phyloP scores from a whole-genome alignment of 768 basidiomycete species.

The Tulasnella sp. region DNA sequence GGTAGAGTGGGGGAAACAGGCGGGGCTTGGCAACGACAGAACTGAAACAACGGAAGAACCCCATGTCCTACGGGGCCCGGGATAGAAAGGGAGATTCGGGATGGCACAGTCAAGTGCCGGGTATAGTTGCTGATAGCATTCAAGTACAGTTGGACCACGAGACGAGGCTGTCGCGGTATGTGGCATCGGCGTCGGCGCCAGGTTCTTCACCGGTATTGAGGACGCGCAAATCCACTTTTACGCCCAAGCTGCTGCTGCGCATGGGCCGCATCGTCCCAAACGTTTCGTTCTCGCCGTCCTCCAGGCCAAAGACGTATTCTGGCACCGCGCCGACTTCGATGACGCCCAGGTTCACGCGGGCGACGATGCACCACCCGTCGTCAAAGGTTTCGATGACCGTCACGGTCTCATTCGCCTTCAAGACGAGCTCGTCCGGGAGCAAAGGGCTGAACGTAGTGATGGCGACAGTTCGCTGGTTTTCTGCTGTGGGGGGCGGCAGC shows the following conservation, averaged over 20 bases:
- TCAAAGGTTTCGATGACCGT: slow-evolving; percentile 9
- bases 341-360: slow-evolving; percentile 8
- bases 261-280: slow-evolving; percentile 12
- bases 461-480: slow-evolving; percentile 9
- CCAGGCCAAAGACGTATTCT: slow-evolving; percentile 8
- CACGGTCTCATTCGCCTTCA: not conserved
- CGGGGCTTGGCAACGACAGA: no score
- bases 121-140: no score
- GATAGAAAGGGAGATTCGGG: no score
- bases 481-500: not conserved
- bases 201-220: not conserved
- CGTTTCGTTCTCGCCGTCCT: slow-evolving; percentile 9
- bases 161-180: slow-evolving; percentile 2
- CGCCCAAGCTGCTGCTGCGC: slow-evolving; percentile 12
- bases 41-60: no score
- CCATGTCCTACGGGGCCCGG: no score
- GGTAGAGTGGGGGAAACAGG: no score
- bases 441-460: slow-evolving; percentile 7
- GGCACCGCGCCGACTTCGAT: slow-evolving; percentile 12
- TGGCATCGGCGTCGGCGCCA: not conserved
- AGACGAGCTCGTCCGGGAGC: slow-evolving; percentile 11
- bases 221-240: slow-evolving; percentile 13
- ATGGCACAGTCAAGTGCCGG: no score
- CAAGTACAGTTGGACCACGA: slow-evolving; percentile 16
- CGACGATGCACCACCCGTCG: slow-evolving; percentile 16